Conservation (phyloP, 768 basidiomycete genomes). For the Cystobasidium ongulense region DNA sequence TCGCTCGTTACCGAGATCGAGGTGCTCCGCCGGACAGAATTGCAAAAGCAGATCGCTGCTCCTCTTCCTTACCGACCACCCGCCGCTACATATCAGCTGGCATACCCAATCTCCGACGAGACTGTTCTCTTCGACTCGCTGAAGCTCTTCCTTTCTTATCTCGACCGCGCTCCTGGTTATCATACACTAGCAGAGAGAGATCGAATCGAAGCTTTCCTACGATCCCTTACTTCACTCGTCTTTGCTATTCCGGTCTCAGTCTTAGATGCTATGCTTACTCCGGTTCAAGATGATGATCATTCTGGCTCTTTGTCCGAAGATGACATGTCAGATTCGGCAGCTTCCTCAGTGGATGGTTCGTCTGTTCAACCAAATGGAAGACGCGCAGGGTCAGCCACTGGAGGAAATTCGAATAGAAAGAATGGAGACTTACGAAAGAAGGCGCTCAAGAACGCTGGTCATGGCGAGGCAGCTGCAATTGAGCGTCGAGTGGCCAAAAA, state of each 20-base stretch:
- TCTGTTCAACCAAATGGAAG: neutral
- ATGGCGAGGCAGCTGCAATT: constrained; percentile 44
- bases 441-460: constrained; percentile 62
- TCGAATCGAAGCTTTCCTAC: constrained; percentile 73
- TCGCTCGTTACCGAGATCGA: constrained; percentile 75
- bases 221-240: constrained; percentile 53
- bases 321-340: constrained; percentile 16
- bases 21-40: constrained; percentile 56
- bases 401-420: constrained; percentile 2
- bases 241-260: constrained; percentile 36
- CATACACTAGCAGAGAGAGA: constrained; percentile 67
- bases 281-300: constrained; percentile 16
- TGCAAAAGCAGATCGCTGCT: constrained; percentile 49
- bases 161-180: constrained; percentile 60
- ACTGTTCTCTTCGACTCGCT: constrained; percentile 70
- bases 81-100: constrained; percentile 62
- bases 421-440: constrained; percentile 62
- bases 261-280: constrained; percentile 27
- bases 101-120: constrained; percentile 67
- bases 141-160: constrained; percentile 80
- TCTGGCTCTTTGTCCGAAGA: constrained; percentile 21
- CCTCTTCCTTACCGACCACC: constrained; percentile 44
- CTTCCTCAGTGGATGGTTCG: constrained; percentile 10
- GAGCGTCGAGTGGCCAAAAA: neutral
- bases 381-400: neutral